Evolutionary conservation across 2,329 filamentous ascomycete genomes (phyloP), one percentile per base, ranked within the genome.

Genomic region (Cladosporium sp.): DNA sequence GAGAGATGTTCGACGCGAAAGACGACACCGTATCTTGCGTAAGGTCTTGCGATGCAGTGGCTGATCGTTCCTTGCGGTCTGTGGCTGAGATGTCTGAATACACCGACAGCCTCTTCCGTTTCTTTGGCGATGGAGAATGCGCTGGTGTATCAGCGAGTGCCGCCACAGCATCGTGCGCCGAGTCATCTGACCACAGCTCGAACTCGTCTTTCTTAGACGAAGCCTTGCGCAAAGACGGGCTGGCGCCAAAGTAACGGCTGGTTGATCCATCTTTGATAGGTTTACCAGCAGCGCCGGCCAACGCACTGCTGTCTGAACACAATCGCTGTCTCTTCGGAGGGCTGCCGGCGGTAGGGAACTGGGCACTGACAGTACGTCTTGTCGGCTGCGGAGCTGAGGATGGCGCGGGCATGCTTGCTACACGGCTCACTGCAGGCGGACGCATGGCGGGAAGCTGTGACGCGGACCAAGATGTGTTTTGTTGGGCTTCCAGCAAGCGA

Each of bases 401-500:
- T 22, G 70, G 64, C n/a, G 62, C 57, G 28, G 66, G 56, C 14
- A 71, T 52, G 14, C 56, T 56, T 11, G 54, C 45, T 16, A 56
- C 48, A 11, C 59, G 58, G 32, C 16, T 37, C 6, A 49, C 41
- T 34, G 50, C 44, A 41, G 46, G 37, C 2, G 22, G 49, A 22
- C 46, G 52, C 11, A 49, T 44, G 66, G 72, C n/a, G 64, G 61
- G 52, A 28, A 73, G 74, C 49, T 76, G 71, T 40, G 73, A 75
- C 28, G 80, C 73, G 45, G 74, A 72, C 82, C 82, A 85, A 10
- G 78, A 76, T 18, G 65, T 72, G 40, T 70, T 74, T 46, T 71
- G 70, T 62, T 83, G 77, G 40, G 76, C 71, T 55, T 79, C 72
- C 19, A 86, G 68, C 9, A 84, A 66, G 22, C 74, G 72, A 64